Evolutionary conservation across 179 eudicot species (phyloP).

Genomic region (Heliamphora pulchella): DNA sequence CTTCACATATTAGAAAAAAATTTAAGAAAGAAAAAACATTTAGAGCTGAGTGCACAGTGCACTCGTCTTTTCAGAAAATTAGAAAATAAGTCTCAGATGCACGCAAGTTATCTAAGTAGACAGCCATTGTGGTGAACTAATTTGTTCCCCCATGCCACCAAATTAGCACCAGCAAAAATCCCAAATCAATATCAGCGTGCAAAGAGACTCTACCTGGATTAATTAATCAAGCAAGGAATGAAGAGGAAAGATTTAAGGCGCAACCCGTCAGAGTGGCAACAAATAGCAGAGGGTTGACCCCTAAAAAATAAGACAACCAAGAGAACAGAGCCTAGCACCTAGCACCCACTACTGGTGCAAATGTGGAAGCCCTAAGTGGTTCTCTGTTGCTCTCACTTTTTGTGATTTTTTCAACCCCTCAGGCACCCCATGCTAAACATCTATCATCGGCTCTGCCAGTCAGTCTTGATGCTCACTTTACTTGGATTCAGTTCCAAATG

Average conservation of each 20-base stretch:
- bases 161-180: not conserved
- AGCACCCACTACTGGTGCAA: conserved; percentile 1
- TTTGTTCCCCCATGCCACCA: not conserved
- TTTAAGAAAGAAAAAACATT: no score
- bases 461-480: not conserved
- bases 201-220: not conserved
- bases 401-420: not conserved
- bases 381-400: not conserved
- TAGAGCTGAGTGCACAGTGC: not conserved
- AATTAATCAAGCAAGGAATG: not conserved
- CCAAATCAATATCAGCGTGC: not conserved
- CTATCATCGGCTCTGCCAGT: not conserved
- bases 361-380: conserved; percentile 11
- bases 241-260: not conserved
- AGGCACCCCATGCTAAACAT: not conserved
- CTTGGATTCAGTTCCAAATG: not conserved
- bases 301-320: not conserved
- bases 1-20: no score
- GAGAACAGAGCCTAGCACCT: not conserved
- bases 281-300: conserved; percentile 7
- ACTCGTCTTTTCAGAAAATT: not conserved
- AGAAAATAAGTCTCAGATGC: not conserved
- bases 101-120: not conserved
- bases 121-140: not conserved
- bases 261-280: conserved; percentile 6